phyloP scores from a whole-genome alignment of 208 protist genomes.

The Histomonas meleagridis region DNA sequence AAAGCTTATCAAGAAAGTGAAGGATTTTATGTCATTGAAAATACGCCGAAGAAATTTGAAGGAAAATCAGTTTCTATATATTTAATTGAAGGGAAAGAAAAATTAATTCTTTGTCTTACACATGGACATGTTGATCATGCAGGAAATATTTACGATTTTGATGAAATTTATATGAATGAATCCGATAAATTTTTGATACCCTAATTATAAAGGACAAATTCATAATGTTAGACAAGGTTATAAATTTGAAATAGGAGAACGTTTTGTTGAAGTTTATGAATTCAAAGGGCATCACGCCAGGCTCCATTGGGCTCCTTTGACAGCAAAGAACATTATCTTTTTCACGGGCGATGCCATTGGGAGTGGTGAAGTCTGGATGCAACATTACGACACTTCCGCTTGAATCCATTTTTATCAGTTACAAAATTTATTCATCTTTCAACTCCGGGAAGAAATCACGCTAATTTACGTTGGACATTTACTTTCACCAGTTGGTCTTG shows the following conservation, averaged over 20 bases:
- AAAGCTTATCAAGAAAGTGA: no score
- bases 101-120: background rate
- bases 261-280: background rate
- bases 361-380: no score
- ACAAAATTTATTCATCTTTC: background rate
- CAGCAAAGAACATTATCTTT: background rate
- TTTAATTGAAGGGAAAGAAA: background rate
- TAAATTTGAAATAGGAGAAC: background rate
- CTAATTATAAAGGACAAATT: background rate
- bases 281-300: background rate
- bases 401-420: background rate
- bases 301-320: background rate
- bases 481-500: background rate
- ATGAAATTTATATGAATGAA: background rate
- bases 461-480: background rate
- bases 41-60: background rate
- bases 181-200: background rate
- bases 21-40: no score
- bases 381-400: no score
- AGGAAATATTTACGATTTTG: background rate
- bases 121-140: background rate
- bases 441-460: background rate
- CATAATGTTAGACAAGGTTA: background rate
- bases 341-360: no score
- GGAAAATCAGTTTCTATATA: background rate